Percentiles rank a stretch among this genome's conserved stretches.
phyloP scores from a whole-genome alignment of 192 early-diverging fungal genomes.

The Rhizoclosmatium sp. region DNA sequence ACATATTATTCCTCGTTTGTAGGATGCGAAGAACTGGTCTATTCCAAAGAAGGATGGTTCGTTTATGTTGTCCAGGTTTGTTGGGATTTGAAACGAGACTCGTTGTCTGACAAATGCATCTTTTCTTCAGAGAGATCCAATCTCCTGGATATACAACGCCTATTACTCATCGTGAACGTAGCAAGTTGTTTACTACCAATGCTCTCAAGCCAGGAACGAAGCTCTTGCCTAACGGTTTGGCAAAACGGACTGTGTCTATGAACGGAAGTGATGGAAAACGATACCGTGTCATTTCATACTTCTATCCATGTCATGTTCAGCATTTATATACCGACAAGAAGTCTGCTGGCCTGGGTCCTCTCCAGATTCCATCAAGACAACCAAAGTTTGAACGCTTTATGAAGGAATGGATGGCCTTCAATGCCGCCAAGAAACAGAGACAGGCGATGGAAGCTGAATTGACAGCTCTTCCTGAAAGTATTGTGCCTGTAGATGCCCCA shows the following conservation, averaged over 20 bases:
- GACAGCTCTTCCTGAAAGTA: not conserved
- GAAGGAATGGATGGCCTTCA: conserved; percentile 6
- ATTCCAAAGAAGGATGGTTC: not conserved
- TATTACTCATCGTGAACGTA: not conserved
- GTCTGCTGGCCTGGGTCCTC: not conserved
- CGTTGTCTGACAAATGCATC: not conserved
- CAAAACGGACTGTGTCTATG: not conserved
- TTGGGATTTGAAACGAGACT: not conserved
- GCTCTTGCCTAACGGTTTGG: conserved; percentile 10
- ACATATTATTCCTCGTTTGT: conserved; percentile 1
- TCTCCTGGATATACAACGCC: not conserved
- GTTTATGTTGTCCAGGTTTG: not conserved
- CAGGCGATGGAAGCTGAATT: not conserved
- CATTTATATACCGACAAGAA: not conserved
- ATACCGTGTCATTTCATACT: conserved; percentile 13
- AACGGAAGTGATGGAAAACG: conserved; percentile 5
- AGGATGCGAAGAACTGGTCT: conserved; percentile 13
- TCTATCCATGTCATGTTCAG: conserved; percentile 13
- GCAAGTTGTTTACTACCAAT: not conserved
- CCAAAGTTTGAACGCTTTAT: not conserved
- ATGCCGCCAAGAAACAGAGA: not conserved
- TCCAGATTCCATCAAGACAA: not conserved
- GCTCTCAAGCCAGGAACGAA: not conserved
- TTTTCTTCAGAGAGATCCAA: conserved; percentile 6
- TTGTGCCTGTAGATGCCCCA: not conserved